Base-by-base conservation (phyloP, 2,329 filamentous ascomycete genomes). In the Plectosphaerella plurivora region DNA sequence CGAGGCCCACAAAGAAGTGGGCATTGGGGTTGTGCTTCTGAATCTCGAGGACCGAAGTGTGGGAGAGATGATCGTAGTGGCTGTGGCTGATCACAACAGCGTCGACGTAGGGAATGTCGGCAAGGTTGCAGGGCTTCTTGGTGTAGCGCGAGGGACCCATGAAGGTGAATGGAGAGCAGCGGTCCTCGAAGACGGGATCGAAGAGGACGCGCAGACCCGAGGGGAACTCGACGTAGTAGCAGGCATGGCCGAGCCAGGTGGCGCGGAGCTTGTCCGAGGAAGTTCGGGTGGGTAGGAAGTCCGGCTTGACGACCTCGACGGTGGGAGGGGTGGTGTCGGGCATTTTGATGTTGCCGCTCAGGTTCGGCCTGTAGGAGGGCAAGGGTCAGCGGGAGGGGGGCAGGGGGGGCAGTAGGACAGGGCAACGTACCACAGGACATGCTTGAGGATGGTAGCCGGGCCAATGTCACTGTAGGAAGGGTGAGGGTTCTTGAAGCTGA, bases 201-300 rank as follows among this genome's bases (percentile, higher is more conserved):
- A 96, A 97, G 4, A 97, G 81, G 4, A 96, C 90, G 51, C 93
- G 85, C 50, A 97, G 76, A 1, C 93, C 93, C 14, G 82, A 80
- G 2, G 91, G 91, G 62, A 92, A 97, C 68, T 97, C 93, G 60
- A 96, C 83, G 63, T 90, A 92, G 73, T 91, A 96, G 73, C 91
- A 96, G 4, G 93, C 92, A 68, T 97, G 93, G 36, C 93, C 93
- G 3, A 97, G 83, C 93, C 93, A 97, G 41, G 93, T 97, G 35
- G 92, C 89, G 51, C 91, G 84, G 22, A 97, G 78, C 41, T 80
- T 76, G 16, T 69, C 61, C 12, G 71, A 72, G 12, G 79, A 81
- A 5, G 77, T 69, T 51, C 89, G 82, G 14, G 73, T 73, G 1
- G 82, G 69, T 10, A 89, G 76, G 68, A 93, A 93, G 5, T 75